phyloP scores from a whole-genome alignment of 495 filamentous ascomycete genomes.

The Hypomontagnella submonticulosa region DNA sequence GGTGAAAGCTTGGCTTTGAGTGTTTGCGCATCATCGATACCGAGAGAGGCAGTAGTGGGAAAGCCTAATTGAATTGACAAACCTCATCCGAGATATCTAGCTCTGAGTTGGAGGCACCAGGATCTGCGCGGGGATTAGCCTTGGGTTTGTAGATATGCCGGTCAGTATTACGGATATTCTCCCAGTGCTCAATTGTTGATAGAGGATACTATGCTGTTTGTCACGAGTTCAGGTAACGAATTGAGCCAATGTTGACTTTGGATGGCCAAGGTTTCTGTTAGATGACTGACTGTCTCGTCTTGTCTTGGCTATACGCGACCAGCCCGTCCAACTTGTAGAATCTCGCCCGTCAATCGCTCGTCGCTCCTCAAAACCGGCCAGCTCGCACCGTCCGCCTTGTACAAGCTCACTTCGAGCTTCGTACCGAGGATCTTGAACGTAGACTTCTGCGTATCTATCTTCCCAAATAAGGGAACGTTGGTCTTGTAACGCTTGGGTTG shows the following conservation, averaged over 20 bases:
- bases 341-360: constrained; percentile 79
- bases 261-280: neutral
- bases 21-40: too few relatives aligned
- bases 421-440: constrained; percentile 91
- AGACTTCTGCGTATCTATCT: constrained; percentile 77
- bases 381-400: constrained; percentile 82
- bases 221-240: constrained; percentile 3
- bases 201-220: neutral
- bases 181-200: neutral
- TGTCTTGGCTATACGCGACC: constrained; percentile 66
- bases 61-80: too few relatives aligned
- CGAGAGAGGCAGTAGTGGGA: too few relatives aligned
- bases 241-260: neutral
- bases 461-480: constrained; percentile 77
- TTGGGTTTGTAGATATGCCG: constrained; percentile 8
- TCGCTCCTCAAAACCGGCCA: constrained; percentile 93
- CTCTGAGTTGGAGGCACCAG: constrained; percentile 2
- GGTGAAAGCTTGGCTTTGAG: too few relatives aligned
- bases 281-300: constrained; percentile 2
- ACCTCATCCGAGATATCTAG: too few relatives aligned
- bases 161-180: constrained; percentile 11
- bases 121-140: constrained; percentile 22
- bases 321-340: constrained; percentile 83
- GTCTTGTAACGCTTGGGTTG: constrained; percentile 80
- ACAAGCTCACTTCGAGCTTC: constrained; percentile 88